phyloP scores from a whole-genome alignment of 306 rosid species.

The Ziziphus jujuba region DNA sequence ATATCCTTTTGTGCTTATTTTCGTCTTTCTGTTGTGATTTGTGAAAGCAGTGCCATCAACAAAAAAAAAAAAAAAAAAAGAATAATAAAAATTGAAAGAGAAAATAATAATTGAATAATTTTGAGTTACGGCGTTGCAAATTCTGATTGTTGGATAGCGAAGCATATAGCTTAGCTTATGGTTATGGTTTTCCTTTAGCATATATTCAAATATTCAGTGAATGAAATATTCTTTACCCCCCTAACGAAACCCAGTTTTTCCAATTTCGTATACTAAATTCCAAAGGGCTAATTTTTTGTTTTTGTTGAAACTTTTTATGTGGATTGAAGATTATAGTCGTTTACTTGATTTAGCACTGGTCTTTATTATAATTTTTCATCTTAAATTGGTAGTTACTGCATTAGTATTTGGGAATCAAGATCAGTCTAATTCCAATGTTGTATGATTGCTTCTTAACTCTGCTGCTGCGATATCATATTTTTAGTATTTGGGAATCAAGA shows the following conservation, averaged over 20 bases:
- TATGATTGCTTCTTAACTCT: conserved; percentile 14
- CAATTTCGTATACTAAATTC: no score
- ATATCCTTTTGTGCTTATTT: neutral
- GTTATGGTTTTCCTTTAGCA: neutral
- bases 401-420: neutral
- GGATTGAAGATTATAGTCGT: neutral
- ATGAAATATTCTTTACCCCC: neutral
- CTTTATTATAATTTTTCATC: neutral
- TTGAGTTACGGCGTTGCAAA: neutral
- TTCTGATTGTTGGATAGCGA: neutral
- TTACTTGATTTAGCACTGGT: neutral
- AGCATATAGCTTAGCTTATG: neutral
- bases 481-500: neutral
- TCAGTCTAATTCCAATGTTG: conserved; percentile 7
- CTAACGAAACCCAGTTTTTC: neutral
- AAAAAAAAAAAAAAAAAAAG: no score
- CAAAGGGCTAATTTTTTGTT: neutral
- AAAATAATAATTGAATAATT: no score
- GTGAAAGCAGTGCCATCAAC: no score
- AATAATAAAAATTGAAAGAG: no score
- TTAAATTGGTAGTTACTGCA: neutral
- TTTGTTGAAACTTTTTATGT: neutral
- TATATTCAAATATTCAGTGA: neutral
- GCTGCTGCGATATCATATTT: conserved; percentile 1
- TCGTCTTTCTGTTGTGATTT: conserved; percentile 1